Evolutionary conservation across 768 basidiomycete species (phyloP).

Genomic region (Pulveroboletus sp.): DNA sequence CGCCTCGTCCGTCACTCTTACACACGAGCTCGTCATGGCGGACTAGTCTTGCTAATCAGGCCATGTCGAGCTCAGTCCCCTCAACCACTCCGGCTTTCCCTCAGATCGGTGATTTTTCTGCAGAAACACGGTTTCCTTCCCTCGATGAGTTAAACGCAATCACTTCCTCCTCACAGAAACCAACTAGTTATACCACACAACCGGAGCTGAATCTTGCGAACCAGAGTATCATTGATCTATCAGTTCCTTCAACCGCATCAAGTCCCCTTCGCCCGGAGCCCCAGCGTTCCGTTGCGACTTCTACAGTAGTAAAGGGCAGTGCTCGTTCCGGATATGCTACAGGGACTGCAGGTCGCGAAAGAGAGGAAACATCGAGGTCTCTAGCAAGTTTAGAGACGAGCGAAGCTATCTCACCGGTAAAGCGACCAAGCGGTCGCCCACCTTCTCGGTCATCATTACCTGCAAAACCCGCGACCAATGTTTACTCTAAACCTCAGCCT

Average conservation of each 20-base stretch:
- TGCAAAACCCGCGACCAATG: constrained; percentile 48
- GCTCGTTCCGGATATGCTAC: constrained; percentile 58
- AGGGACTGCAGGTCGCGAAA: constrained; percentile 49
- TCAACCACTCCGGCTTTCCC: constrained; percentile 32
- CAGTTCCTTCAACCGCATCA: constrained; percentile 22
- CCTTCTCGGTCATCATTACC: constrained; percentile 42
- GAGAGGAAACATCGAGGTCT: constrained; percentile 10
- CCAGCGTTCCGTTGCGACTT: constrained; percentile 14
- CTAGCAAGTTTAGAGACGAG: constrained; percentile 15
- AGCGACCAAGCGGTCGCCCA: constrained; percentile 19
- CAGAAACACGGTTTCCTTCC: constrained; percentile 81
- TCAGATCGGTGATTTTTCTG: constrained; percentile 42
- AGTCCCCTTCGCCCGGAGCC: constrained; percentile 20
- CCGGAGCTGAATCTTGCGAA: constrained; percentile 11
- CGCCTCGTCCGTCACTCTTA: constrained; percentile 27
- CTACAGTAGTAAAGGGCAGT: constrained; percentile 33
- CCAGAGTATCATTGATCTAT: constrained; percentile 20
- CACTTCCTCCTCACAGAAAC: constrained; percentile 34
- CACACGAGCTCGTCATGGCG: constrained; percentile 18
- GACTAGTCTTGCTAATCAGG: constrained; percentile 14
- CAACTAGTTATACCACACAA: constrained; percentile 15
- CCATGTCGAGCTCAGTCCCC: constrained; percentile 36
- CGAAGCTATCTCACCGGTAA: constrained; percentile 11
- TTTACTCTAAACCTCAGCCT: constrained; percentile 44
- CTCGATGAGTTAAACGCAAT: constrained; percentile 77